These are phyloP conservation scores for Barnettozyma vustinii DNA, from an alignment of 805 yeast species.

Conservation along the genomic window DNA sequence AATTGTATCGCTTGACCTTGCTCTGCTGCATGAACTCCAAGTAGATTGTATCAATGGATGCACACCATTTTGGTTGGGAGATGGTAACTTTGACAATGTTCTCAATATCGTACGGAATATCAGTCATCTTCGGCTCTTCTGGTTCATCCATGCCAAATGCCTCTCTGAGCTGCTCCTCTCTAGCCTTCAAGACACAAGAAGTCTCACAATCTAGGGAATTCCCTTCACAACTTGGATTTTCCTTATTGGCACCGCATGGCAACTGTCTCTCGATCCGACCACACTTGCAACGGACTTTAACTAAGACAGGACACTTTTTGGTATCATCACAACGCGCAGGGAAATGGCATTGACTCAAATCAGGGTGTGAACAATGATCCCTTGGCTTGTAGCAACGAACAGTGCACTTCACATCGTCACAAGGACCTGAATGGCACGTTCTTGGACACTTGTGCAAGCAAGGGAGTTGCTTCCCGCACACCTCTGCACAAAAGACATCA, in stretches of 20 bases:
- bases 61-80: slow-evolving; percentile 64
- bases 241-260: slow-evolving; percentile 52
- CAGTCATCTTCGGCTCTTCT: background rate
- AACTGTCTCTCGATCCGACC: slow-evolving; percentile 45
- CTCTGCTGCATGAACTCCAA: slow-evolving; percentile 41
- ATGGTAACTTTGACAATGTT: slow-evolving; percentile 14
- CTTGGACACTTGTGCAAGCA: slow-evolving; percentile 50
- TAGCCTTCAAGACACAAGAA: slow-evolving; percentile 53
- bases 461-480: slow-evolving; percentile 47
- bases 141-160: slow-evolving; percentile 44
- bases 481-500: slow-evolving; percentile 61
- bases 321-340: slow-evolving; percentile 47
- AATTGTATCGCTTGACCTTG: slow-evolving; percentile 41
- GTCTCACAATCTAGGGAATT: slow-evolving; percentile 58
- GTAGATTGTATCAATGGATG: slow-evolving; percentile 50
- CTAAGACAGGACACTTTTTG: slow-evolving; percentile 44
- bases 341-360: slow-evolving; percentile 61
- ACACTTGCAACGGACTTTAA: slow-evolving; percentile 57
- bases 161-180: slow-evolving; percentile 56
- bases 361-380: slow-evolving; percentile 61
- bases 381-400: slow-evolving; percentile 51
- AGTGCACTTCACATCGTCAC: slow-evolving; percentile 45
- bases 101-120: slow-evolving; percentile 19
- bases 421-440: slow-evolving; percentile 57
- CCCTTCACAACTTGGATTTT: slow-evolving; percentile 28